Conservation (phyloP, 106 monocot species). For the Phalaenopsis equestris region DNA sequence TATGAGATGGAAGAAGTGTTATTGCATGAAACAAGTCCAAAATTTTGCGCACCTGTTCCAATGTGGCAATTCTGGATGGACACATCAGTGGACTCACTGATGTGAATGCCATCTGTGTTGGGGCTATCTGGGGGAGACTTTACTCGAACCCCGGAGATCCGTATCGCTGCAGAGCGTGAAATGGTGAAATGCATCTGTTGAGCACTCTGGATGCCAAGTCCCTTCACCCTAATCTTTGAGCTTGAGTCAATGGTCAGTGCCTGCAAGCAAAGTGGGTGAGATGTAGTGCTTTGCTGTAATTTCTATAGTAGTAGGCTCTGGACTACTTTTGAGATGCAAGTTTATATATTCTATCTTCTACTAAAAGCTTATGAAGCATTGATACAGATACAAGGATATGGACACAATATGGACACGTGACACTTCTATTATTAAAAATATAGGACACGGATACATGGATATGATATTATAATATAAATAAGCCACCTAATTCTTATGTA, state of each 20-base stretch:
- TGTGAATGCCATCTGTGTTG: constrained; percentile 95
- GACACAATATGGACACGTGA: no score
- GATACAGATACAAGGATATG: no score
- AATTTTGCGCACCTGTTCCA: constrained; percentile 52
- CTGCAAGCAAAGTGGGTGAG: constrained; percentile 21
- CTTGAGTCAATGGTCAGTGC: constrained; percentile 80
- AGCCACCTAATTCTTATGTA: no score
- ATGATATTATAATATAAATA: no score
- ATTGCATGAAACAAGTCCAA: background rate
- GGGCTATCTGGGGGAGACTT: constrained; percentile 65
- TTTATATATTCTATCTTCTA: no score
- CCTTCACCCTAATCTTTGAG: constrained; percentile 43
- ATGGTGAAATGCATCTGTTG: constrained; percentile 90
- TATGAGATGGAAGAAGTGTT: background rate
- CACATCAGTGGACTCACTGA: constrained; percentile 53
- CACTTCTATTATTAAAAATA: no score
- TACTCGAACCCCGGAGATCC: constrained; percentile 41
- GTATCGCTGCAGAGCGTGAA: constrained; percentile 27
- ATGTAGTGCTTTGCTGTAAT: background rate
- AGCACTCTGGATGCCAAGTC: constrained; percentile 59
- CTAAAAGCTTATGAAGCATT: no score
- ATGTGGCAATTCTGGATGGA: constrained; percentile 58
- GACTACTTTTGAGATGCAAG: no score
- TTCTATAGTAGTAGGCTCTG: no score
- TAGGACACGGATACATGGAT: no score